Evolutionary conservation across 2,329 filamentous ascomycete species (phyloP).

Genomic region (Epichloe baconii): DNA sequence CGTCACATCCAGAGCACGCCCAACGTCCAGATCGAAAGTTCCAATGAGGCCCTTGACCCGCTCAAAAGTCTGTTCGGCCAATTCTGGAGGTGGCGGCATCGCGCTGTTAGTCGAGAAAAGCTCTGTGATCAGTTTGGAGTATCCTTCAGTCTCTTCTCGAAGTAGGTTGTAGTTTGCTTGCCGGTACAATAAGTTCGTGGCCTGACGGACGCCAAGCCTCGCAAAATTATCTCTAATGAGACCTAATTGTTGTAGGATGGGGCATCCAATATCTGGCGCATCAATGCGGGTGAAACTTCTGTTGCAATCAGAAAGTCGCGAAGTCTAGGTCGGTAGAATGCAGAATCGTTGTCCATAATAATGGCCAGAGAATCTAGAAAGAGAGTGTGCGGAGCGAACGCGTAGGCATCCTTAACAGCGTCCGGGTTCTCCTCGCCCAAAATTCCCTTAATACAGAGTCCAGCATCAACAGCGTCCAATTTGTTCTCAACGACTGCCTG

Average conservation of each 20-base stretch:
- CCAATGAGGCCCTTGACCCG: constrained; percentile 89
- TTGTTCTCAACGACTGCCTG: constrained; percentile 59
- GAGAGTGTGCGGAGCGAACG: constrained; percentile 51
- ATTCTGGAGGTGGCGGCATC: constrained; percentile 58
- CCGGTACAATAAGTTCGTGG: constrained; percentile 85
- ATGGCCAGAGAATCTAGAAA: constrained; percentile 79
- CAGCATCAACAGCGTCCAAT: constrained; percentile 55
- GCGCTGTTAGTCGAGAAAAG: constrained; percentile 78
- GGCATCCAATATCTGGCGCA: constrained; percentile 76
- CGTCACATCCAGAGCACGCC: constrained; percentile 84
- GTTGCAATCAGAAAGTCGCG: constrained; percentile 59
- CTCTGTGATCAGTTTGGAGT: constrained; percentile 90
- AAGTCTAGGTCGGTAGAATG: constrained; percentile 35
- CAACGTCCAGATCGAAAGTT: constrained; percentile 93
- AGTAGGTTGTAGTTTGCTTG: constrained; percentile 95
- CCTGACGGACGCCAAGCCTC: constrained; percentile 72
- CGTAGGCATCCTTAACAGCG: constrained; percentile 34
- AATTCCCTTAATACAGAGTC: constrained; percentile 60
- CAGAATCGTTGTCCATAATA: constrained; percentile 57
- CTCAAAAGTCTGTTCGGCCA: constrained; percentile 78
- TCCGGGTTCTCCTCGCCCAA: constrained; percentile 43
- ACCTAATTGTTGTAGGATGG: constrained; percentile 60
- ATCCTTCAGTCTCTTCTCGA: constrained; percentile 91
- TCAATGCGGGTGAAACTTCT: constrained; percentile 54
- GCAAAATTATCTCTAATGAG: constrained; percentile 77